These are phyloP conservation scores for Fistulifera pelliculosa DNA, from an alignment of 108 stramenopile genomes.

Conservation along the genomic window DNA sequence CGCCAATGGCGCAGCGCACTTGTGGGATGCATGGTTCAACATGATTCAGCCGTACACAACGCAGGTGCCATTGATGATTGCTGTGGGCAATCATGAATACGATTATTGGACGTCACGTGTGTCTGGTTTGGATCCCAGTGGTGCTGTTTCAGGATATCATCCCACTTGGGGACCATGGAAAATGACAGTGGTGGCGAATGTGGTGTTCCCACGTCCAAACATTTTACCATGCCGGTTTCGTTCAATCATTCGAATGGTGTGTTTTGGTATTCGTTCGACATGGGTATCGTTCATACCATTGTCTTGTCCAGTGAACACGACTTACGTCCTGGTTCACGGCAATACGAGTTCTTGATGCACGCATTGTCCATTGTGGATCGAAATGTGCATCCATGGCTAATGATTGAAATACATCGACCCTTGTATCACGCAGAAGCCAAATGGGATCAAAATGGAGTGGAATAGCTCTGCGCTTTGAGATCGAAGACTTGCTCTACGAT, in stretches of 20 bases:
- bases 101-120: slow-evolving; percentile 49
- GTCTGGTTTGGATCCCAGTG: slow-evolving; percentile 52
- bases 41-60: slow-evolving; percentile 68
- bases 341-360: slow-evolving; percentile 50
- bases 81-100: slow-evolving; percentile 84
- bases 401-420: slow-evolving; percentile 74
- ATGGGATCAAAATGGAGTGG: slow-evolving; percentile 36
- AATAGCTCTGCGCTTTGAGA: slow-evolving; percentile 38
- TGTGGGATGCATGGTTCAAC: slow-evolving; percentile 70
- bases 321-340: slow-evolving; percentile 45
- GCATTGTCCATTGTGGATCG: slow-evolving; percentile 52
- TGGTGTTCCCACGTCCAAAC: slow-evolving; percentile 53
- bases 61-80: slow-evolving; percentile 64
- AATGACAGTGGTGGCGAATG: slow-evolving; percentile 69
- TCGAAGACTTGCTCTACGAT: slow-evolving; percentile 58
- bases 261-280: slow-evolving; percentile 69
- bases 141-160: slow-evolving; percentile 30
- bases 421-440: slow-evolving; percentile 45
- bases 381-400: slow-evolving; percentile 66
- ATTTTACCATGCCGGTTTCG: slow-evolving; percentile 59
- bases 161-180: slow-evolving; percentile 56
- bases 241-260: slow-evolving; percentile 49
- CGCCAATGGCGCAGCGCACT: slow-evolving; percentile 46
- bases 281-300: slow-evolving; percentile 50
- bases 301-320: slow-evolving; percentile 66